Conservation (phyloP, 1,284 basidiomycete species). For the Sanghuangporus sanghuang region DNA sequence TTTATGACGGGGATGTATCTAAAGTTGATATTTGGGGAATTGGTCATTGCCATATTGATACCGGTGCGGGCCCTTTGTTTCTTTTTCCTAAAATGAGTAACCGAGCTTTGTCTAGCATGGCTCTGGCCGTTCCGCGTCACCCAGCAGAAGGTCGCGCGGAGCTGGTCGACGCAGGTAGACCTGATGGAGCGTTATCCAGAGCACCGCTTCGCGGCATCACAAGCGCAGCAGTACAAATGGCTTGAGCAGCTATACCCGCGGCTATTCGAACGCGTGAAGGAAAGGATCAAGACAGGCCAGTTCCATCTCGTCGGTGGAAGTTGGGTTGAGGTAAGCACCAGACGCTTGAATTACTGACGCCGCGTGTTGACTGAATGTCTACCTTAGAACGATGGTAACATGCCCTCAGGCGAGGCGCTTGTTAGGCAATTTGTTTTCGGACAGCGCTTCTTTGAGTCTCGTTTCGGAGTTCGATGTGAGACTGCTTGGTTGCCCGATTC, state of each 20-base stretch:
- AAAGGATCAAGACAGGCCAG: slow-evolving; percentile 69
- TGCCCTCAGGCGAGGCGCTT: slow-evolving; percentile 90
- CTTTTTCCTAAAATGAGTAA: no score
- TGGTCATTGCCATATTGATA: slow-evolving; percentile 67
- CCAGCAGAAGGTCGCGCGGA: slow-evolving; percentile 94
- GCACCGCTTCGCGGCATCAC: slow-evolving; percentile 88
- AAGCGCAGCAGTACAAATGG: slow-evolving; percentile 98
- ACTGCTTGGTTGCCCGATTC: slow-evolving; percentile 90
- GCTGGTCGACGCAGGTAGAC: slow-evolving; percentile 92
- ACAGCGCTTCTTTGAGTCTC: slow-evolving; percentile 82
- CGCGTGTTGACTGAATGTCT: slow-evolving; percentile 25
- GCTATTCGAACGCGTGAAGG: slow-evolving; percentile 79
- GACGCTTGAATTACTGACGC: not conserved
- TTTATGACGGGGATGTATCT: slow-evolving; percentile 61
- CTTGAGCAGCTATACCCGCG: slow-evolving; percentile 86
- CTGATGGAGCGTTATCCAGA: slow-evolving; percentile 96
- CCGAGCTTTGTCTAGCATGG: slow-evolving; percentile 31
- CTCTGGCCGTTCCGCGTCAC: slow-evolving; percentile 93
- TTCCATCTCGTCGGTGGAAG: slow-evolving; percentile 85
- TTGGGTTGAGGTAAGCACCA: not conserved
- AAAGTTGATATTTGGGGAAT: slow-evolving; percentile 66
- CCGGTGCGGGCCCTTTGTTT: not conserved
- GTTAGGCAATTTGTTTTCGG: slow-evolving; percentile 90
- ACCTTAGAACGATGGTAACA: slow-evolving; percentile 90
- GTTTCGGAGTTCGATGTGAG: slow-evolving; percentile 79